Percentiles rank a stretch among this genome's conserved stretches.
Conservation (phyloP, 225 moss, liverwort and hornwort genomes). For the Physcomitrellopsis africana region DNA sequence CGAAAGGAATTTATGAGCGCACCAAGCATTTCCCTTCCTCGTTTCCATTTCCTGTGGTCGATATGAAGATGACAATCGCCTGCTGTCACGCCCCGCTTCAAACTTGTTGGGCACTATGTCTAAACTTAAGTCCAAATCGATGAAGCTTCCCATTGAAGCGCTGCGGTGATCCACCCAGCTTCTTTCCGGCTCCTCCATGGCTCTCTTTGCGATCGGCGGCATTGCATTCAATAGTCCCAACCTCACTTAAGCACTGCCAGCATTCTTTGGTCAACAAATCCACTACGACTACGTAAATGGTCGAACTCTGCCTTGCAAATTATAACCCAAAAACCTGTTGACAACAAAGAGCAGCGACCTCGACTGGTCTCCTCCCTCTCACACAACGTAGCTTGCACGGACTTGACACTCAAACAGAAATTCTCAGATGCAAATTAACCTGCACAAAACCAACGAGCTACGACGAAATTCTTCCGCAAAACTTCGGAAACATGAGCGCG, state of each 20-base stretch:
- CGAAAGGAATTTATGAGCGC: neutral
- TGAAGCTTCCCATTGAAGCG: constrained; percentile 16
- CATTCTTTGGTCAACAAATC: neutral
- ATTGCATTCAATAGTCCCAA: constrained; percentile 11
- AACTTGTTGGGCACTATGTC: constrained; percentile 9
- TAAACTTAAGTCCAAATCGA: constrained; percentile 33
- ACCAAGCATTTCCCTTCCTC: constrained; percentile 32
- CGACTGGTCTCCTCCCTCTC: too few species aligned
- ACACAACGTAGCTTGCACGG: too few species aligned
- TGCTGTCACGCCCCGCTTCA: neutral
- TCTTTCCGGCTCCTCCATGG: constrained; percentile 23
- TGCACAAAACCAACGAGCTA: too few species aligned
- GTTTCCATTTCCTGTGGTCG: constrained; percentile 1
- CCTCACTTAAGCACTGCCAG: constrained; percentile 4
- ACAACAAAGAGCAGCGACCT: too few species aligned
- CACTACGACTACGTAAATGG: neutral
- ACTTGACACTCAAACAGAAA: too few species aligned
- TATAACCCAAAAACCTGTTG: too few species aligned
- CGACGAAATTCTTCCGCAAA: too few species aligned
- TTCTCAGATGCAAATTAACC: too few species aligned
- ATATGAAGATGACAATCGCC: constrained; percentile 22
- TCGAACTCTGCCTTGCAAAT: neutral
- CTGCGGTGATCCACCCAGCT: constrained; percentile 28
- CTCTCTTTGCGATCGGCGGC: constrained; percentile 27
- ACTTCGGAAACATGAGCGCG: too few species aligned